Conservation (phyloP, 805 yeast genomes). For the Tetrapisispora fleetii region DNA sequence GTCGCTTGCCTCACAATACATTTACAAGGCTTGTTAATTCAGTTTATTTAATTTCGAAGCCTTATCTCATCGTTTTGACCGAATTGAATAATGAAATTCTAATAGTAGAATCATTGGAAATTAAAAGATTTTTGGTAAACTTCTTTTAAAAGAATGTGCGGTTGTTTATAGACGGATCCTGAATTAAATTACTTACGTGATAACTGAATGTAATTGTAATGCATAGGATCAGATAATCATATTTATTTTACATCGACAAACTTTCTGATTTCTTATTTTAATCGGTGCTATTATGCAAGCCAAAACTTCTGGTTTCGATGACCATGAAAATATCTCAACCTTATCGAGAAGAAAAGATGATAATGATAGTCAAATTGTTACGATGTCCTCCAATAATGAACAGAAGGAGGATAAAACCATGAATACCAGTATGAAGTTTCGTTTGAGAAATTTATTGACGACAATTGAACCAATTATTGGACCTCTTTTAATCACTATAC, state of each 20-base stretch:
- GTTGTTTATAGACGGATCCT: no score
- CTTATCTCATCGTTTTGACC: no score
- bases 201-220: no score
- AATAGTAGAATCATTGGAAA: no score
- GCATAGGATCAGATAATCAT: no score
- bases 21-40: no score
- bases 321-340: not conserved
- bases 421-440: not conserved
- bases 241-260: not conserved
- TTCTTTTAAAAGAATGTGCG: no score
- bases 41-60: no score
- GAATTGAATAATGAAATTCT: no score
- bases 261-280: not conserved
- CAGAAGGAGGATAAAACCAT: not conserved
- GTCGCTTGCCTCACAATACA: no score
- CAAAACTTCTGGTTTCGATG: not conserved
- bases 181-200: no score
- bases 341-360: not conserved
- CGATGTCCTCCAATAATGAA: not conserved
- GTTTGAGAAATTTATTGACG: not conserved
- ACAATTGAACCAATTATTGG: slow-evolving; percentile 1
- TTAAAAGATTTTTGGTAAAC: no score
- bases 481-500: slow-evolving; percentile 41
- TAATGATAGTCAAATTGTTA: not conserved
- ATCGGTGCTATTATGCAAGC: not conserved